Percentiles rank a stretch among this genome's conserved stretches.
phyloP scores from a whole-genome alignment of 2,329 filamentous ascomycete species.

The Herpotrichia juniperi region DNA sequence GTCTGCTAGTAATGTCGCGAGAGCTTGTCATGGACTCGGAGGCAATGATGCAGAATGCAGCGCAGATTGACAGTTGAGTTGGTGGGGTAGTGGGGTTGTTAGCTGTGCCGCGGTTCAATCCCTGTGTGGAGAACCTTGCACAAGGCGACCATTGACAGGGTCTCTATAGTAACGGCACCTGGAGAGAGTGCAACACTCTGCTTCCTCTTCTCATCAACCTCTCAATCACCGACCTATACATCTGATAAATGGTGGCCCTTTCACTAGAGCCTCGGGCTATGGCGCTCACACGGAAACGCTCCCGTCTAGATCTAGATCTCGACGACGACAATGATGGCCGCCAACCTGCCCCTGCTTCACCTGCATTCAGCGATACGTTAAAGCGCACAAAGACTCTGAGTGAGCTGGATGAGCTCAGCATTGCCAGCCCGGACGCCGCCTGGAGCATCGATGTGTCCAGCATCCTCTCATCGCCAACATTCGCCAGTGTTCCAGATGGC shows the following conservation, averaged over 20 bases:
- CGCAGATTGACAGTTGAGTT: background rate
- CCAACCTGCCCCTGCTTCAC: constrained; percentile 21
- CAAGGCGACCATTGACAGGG: constrained; percentile 4
- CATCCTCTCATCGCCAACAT: constrained; percentile 34
- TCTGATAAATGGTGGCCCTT: constrained; percentile 23
- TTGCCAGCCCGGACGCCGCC: constrained; percentile 32
- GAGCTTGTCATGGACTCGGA: constrained; percentile 26
- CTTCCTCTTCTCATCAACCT: constrained; percentile 5
- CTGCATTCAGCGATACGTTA: constrained; percentile 28
- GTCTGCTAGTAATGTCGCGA: constrained; percentile 41
- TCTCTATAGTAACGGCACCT: constrained; percentile 28
- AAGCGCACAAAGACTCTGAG: constrained; percentile 44
- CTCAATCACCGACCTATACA: constrained; percentile 6
- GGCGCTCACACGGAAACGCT: constrained; percentile 38
- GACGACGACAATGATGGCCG: constrained; percentile 32
- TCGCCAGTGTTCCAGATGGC: constrained; percentile 21
- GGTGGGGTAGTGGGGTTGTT: background rate
- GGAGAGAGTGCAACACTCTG: background rate
- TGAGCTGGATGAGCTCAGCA: constrained; percentile 42
- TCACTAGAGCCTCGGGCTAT: constrained; percentile 31
- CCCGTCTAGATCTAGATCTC: constrained; percentile 38
- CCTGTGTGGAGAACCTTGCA: background rate
- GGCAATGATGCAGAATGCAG: too few species aligned
- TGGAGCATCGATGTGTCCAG: constrained; percentile 41
- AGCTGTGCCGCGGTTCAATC: background rate